Percentiles rank a stretch among this genome's conserved stretches.
Conservation (phyloP, 179 eudicot genomes). For the Silene noctiflora region DNA sequence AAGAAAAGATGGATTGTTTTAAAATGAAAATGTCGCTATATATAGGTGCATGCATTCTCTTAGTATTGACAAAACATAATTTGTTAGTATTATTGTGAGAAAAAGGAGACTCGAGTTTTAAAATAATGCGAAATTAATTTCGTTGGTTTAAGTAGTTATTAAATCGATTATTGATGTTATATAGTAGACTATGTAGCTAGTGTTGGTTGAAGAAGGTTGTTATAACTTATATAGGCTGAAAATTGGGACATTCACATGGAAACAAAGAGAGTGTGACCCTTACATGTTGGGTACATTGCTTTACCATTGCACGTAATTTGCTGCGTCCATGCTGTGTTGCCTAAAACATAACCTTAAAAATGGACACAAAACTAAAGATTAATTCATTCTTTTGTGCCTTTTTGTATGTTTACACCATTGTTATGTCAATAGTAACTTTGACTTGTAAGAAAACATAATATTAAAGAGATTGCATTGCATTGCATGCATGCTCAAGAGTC, state of each 20-base stretch:
- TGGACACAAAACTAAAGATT: slow-evolving; percentile 7
- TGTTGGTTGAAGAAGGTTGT: neutral
- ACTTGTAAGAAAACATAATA: slow-evolving; percentile 4
- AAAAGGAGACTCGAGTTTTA: no score
- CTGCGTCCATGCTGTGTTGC: neutral
- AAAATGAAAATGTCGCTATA: no score
- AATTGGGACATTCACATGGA: neutral
- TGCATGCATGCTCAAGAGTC: neutral
- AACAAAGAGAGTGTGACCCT: slow-evolving; percentile 11
- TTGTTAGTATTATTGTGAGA: no score
- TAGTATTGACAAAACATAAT: no score
- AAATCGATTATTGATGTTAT: neutral
- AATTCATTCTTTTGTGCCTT: neutral
- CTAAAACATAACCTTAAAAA: slow-evolving; percentile 5
- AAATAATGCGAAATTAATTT: neutral
- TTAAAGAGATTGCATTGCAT: neutral
- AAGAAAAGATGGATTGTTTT: no score
- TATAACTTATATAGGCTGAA: slow-evolving; percentile 6
- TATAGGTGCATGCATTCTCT: no score
- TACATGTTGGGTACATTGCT: neutral
- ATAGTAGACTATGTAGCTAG: neutral
- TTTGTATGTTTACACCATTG: neutral
- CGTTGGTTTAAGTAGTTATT: neutral
- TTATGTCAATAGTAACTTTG: neutral
- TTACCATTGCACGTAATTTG: slow-evolving; percentile 17